These are phyloP conservation scores for Psilocybe azurescens DNA, from an alignment of 768 basidiomycete species.

Conservation along the genomic window DNA sequence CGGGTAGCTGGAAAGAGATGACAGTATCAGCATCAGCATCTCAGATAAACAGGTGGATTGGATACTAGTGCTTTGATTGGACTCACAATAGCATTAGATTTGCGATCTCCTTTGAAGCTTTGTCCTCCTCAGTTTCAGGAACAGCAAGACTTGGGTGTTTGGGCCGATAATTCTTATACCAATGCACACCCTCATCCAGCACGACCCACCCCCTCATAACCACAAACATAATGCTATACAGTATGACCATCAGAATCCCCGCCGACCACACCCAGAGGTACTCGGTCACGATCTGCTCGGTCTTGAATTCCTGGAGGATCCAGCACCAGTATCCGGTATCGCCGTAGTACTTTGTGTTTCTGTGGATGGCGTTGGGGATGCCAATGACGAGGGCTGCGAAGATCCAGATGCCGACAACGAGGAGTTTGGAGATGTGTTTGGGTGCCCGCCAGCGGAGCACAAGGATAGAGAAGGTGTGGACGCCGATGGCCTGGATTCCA, in stretches of 20 bases:
- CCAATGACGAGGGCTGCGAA: slow-evolving; percentile 44
- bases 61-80: not conserved
- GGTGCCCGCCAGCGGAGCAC: slow-evolving; percentile 44
- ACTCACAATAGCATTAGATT: slow-evolving; percentile 55
- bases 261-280: slow-evolving; percentile 61
- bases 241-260: slow-evolving; percentile 42
- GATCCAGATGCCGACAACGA: slow-evolving; percentile 45
- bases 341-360: slow-evolving; percentile 45
- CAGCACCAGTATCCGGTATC: slow-evolving; percentile 56
- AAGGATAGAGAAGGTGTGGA: slow-evolving; percentile 55
- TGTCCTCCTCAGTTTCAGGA: slow-evolving; percentile 30
- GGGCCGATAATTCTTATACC: slow-evolving; percentile 16
- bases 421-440: slow-evolving; percentile 32
- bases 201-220: slow-evolving; percentile 43
- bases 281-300: slow-evolving; percentile 49
- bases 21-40: not conserved
- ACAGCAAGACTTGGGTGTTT: not conserved
- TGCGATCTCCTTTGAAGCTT: slow-evolving; percentile 36
- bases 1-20: slow-evolving; percentile 10
- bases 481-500: slow-evolving; percentile 43
- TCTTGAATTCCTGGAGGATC: slow-evolving; percentile 40
- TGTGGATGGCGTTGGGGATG: slow-evolving; percentile 40
- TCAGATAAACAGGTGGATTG: not conserved
- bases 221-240: slow-evolving; percentile 51
- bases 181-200: slow-evolving; percentile 33